Percentiles rank a stretch among this genome's conserved stretches.
Evolutionary conservation across 495 filamentous ascomycete species (phyloP).

Genomic region (Penicillium longicatenatum): DNA sequence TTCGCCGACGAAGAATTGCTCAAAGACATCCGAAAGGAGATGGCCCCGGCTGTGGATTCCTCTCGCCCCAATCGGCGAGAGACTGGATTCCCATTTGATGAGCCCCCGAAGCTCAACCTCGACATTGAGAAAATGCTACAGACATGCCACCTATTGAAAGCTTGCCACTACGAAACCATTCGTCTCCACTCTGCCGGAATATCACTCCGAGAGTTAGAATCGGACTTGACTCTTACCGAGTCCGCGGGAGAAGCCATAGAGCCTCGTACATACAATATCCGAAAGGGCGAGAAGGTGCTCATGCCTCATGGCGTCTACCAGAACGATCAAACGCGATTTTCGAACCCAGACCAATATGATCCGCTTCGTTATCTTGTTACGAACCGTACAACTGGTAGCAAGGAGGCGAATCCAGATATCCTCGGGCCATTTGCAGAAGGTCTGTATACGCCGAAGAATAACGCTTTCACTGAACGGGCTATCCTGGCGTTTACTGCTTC

Average conservation of each 20-base stretch:
- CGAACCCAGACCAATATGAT: conserved; percentile 52
- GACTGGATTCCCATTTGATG: conserved; percentile 53
- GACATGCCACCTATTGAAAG: conserved; percentile 53
- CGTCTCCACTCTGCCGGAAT: conserved; percentile 53
- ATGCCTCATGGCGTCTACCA: conserved; percentile 54
- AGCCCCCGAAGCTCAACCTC: conserved; percentile 52
- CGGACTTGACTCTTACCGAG: conserved; percentile 48
- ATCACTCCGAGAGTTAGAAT: conserved; percentile 43
- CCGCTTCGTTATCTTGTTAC: conserved; percentile 53
- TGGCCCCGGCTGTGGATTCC: conserved; percentile 46
- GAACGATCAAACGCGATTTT: conserved; percentile 49
- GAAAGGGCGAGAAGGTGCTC: conserved; percentile 50
- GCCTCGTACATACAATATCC: conserved; percentile 45
- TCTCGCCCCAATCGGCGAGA: conserved; percentile 45
- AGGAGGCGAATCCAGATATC: conserved; percentile 25
- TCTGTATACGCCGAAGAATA: conserved; percentile 46
- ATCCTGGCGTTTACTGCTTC: conserved; percentile 50
- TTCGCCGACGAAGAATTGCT: conserved; percentile 48
- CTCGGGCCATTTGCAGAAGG: conserved; percentile 53
- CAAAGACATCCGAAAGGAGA: conserved; percentile 54
- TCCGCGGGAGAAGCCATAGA: conserved; percentile 41
- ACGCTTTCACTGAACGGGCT: conserved; percentile 50
- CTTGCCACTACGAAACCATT: conserved; percentile 56
- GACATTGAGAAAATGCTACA: conserved; percentile 45
- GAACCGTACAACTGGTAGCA: conserved; percentile 34